phyloP scores from a whole-genome alignment of 768 basidiomycete species.

The Phaffia australis region DNA sequence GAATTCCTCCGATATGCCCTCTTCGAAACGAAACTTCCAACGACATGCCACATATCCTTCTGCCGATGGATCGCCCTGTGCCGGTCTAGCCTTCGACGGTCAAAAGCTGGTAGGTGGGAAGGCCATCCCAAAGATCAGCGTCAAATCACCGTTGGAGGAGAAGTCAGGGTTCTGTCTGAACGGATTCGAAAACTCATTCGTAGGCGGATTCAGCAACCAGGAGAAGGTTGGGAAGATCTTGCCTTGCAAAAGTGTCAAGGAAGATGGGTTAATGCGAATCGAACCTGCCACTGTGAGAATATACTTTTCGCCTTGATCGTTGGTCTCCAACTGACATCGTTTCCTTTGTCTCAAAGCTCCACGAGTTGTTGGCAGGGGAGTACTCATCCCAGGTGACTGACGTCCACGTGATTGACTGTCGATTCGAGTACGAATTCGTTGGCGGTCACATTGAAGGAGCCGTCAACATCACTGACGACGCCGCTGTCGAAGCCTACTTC shows the following conservation, averaged over 20 bases:
- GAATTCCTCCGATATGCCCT: background rate
- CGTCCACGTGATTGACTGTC: slow-evolving; percentile 83
- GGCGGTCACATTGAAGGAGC: slow-evolving; percentile 91
- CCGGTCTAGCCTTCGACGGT: slow-evolving; percentile 3
- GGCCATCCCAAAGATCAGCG: background rate
- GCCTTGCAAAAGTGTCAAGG: slow-evolving; percentile 83
- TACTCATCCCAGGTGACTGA: slow-evolving; percentile 55
- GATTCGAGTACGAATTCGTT: slow-evolving; percentile 90
- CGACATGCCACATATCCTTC: background rate
- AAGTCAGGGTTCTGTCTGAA: background rate
- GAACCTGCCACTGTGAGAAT: slow-evolving; percentile 59
- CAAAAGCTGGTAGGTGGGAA: background rate
- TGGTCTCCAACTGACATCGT: no score
- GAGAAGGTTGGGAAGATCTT: slow-evolving; percentile 86
- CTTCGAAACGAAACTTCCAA: no score
- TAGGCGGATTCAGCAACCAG: slow-evolving; percentile 44
- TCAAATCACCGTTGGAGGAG: slow-evolving; percentile 13
- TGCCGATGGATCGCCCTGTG: slow-evolving; percentile 9
- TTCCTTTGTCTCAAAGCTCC: slow-evolving; percentile 46
- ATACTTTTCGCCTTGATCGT: slow-evolving; percentile 23
- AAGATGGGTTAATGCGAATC: slow-evolving; percentile 92
- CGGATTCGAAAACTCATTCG: slow-evolving; percentile 5
- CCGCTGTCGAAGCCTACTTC: slow-evolving; percentile 69
- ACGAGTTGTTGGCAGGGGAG: slow-evolving; percentile 62
- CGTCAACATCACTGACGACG: slow-evolving; percentile 74